A percentile compares a stretch with the other conserved stretches of the same genome.
Evolutionary conservation across 2,329 filamentous ascomycete species (phyloP).

Genomic region (Talaromyces verruculosus): DNA sequence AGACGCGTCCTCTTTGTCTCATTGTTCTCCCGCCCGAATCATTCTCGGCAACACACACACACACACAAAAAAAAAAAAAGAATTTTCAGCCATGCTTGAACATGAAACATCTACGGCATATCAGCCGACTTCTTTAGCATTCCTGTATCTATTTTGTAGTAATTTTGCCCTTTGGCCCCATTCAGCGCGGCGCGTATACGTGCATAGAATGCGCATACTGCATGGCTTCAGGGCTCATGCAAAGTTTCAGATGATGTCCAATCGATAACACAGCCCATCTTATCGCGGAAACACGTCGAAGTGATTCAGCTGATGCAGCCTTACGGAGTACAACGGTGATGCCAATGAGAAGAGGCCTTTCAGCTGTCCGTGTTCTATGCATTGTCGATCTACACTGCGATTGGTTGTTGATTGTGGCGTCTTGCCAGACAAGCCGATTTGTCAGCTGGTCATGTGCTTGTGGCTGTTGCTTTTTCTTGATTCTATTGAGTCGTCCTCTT

Average conservation of each 20-base stretch:
- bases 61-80: too few relatives aligned
- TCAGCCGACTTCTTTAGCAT: slow-evolving; percentile 6
- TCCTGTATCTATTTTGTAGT: neutral
- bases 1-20: slow-evolving; percentile 11
- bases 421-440: slow-evolving; percentile 3
- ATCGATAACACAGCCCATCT: neutral
- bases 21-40: neutral
- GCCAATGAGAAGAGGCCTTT: slow-evolving; percentile 4
- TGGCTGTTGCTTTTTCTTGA: neutral
- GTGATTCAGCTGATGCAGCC: slow-evolving; percentile 21
- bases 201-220: neutral
- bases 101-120: neutral
- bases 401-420: slow-evolving; percentile 1
- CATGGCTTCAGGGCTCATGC: slow-evolving; percentile 1
- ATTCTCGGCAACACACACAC: neutral
- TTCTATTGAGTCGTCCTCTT: neutral
- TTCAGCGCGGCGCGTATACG: slow-evolving; percentile 13
- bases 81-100: slow-evolving; percentile 2
- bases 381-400: slow-evolving; percentile 5
- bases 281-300: neutral
- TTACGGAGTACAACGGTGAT: slow-evolving; percentile 6
- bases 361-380: slow-evolving; percentile 10
- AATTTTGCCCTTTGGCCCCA: neutral
- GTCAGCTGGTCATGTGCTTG: slow-evolving; percentile 12
- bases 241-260: neutral